Base-by-base conservation (phyloP, 1,139 yeast genomes). In the Geotrichum armillariae region DNA sequence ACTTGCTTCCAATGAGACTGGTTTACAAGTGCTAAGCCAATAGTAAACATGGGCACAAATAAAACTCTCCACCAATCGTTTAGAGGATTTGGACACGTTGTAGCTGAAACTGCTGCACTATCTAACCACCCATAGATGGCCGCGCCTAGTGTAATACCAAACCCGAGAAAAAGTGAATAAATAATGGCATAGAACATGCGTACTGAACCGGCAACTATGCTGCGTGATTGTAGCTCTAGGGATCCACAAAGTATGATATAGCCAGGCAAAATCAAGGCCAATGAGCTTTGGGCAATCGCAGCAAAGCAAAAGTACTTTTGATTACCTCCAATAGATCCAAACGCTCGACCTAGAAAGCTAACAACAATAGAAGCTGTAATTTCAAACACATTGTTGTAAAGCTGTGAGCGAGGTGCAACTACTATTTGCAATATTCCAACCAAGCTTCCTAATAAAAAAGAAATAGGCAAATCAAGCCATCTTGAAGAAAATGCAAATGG, bases 61-160 rank as follows among this genome's bases (percentile, higher is more conserved):
- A 91, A 62, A 53, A 91, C 80, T 55, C 87, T 74, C 72, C 72
- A 91, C 73, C 80, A 80, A 16, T 83, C 83, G 51, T 80, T 78
- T 49, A 85, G 76, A 2, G 69, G 57, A 3, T 50, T 35, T 16
- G 57, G 52, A 62, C 97, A 91, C 1, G 78, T 71, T 2, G 88
- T 80, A 23, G 76, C 79, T n/a, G 87, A 79, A 0, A 87, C 83
- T 7, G 95, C 94, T 53, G 74, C 69, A 12, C 70, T 65, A 61
- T 89, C 95, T 52, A 89, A 85, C 97, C 97, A 91, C 5, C 97
- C 98, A 61, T 87, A 91, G 41, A 91, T 73, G 0, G 95, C 94
- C 1, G 96, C 87, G 0, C 98, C 98, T 52, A 91, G 71, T 0
- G 97, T 90, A 57, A 91, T 88, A 41, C 98, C 98, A 69, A 91